phyloP scores from a whole-genome alignment of 192 early-diverging fungal genomes.

The Linderina pennispora region DNA sequence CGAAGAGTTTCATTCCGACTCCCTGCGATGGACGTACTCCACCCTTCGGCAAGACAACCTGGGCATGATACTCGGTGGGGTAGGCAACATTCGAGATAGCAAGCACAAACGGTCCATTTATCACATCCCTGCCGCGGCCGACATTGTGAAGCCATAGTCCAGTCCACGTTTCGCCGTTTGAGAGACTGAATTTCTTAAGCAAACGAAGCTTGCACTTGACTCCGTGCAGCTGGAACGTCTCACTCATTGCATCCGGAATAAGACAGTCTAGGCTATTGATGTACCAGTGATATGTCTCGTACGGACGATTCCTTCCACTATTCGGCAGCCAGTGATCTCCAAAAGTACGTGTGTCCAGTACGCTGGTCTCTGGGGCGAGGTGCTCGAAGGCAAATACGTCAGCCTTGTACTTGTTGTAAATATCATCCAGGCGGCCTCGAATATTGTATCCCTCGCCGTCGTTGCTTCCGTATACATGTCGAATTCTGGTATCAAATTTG shows the following conservation, averaged over 20 bases:
- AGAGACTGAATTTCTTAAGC: slow-evolving; percentile 5
- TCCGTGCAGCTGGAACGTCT: slow-evolving; percentile 14
- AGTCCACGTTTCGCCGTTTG: slow-evolving; percentile 23
- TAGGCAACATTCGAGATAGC: slow-evolving; percentile 17
- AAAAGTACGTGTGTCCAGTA: slow-evolving; percentile 13
- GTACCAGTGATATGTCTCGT: slow-evolving; percentile 16
- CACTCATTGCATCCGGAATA: slow-evolving; percentile 13
- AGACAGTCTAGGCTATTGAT: slow-evolving; percentile 1
- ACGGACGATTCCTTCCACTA: background rate
- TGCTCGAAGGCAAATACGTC: no score
- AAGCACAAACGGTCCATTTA: slow-evolving; percentile 10
- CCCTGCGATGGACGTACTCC: slow-evolving; percentile 26
- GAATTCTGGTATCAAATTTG: no score
- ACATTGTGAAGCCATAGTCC: slow-evolving; percentile 29
- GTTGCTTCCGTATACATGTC: no score
- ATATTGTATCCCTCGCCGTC: no score
- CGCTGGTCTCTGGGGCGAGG: no score
- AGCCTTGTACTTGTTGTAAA: slow-evolving; percentile 8
- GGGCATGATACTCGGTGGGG: slow-evolving; percentile 7
- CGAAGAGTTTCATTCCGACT: slow-evolving; percentile 17
- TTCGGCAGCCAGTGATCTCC: slow-evolving; percentile 11
- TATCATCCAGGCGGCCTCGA: slow-evolving; percentile 18
- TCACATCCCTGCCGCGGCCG: slow-evolving; percentile 6
- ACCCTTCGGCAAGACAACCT: slow-evolving; percentile 10
- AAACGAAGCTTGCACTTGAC: slow-evolving; percentile 17